These are phyloP conservation scores for Ophiocordyceps camponoti-leonardi DNA, from an alignment of 2,329 filamentous ascomycete genomes.

Conservation along the genomic window DNA sequence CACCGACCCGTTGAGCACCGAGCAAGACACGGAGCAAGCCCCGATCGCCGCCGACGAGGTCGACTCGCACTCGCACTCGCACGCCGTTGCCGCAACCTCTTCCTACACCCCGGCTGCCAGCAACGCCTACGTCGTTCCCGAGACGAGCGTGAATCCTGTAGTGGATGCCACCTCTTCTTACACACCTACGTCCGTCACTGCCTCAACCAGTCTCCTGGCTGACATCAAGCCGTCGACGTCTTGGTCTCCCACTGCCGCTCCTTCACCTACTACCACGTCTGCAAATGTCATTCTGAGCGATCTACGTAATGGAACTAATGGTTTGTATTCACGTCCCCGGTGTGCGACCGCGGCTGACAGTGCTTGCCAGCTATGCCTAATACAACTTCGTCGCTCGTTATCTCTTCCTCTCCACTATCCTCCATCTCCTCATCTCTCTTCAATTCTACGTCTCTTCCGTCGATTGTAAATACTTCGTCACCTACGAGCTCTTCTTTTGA, in stretches of 20 bases:
- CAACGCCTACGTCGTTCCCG: slow-evolving; percentile 1
- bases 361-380: background rate
- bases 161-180: background rate
- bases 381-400: background rate
- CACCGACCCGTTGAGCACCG: background rate
- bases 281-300: slow-evolving; percentile 3
- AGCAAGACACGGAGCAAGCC: background rate
- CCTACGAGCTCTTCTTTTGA: background rate
- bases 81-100: slow-evolving; percentile 8
- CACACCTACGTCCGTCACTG: background rate
- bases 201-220: background rate
- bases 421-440: background rate
- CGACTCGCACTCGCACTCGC: slow-evolving; percentile 5
- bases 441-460: background rate
- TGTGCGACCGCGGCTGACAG: background rate
- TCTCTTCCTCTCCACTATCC: background rate
- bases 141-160: too few relatives aligned
- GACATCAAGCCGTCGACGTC: background rate
- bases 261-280: slow-evolving; percentile 3
- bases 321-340: slow-evolving; percentile 1
- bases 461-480: background rate
- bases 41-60: background rate
- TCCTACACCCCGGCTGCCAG: slow-evolving; percentile 7
- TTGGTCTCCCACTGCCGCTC: slow-evolving; percentile 2
- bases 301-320: slow-evolving; percentile 8